A percentile compares a stretch with the other conserved stretches of the same genome.
These are phyloP conservation scores for Globisporangium ultimum DNA, from an alignment of 352 stramenopile species.

Conservation along the genomic window DNA sequence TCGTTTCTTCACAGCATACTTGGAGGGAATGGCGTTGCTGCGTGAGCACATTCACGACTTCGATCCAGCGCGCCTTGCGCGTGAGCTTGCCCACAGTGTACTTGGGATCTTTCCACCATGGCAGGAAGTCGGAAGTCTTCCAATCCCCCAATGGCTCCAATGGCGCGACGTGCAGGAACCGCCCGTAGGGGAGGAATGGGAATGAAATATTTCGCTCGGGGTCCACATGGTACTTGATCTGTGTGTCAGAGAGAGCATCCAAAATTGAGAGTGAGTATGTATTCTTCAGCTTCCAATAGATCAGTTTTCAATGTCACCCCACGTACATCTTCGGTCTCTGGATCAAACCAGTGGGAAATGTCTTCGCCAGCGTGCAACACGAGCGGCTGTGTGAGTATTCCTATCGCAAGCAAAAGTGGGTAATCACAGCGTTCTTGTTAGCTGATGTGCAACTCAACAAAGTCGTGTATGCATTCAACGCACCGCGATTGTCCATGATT, in stretches of 20 bases:
- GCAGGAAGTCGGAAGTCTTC: conserved; percentile 64
- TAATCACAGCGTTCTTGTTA: not conserved
- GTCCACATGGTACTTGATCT: conserved; percentile 84
- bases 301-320: not conserved
- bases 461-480: not conserved
- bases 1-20: conserved; percentile 86
- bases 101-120: conserved; percentile 87
- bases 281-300: not conserved
- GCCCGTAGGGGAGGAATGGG: conserved; percentile 81
- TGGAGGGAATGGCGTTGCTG: conserved; percentile 80
- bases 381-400: conserved; percentile 75
- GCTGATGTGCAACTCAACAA: not conserved
- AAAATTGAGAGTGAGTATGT: not conserved
- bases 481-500: conserved; percentile 61
- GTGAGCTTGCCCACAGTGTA: conserved; percentile 77
- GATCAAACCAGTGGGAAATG: conserved; percentile 92
- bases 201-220: conserved; percentile 65
- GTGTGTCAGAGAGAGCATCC: not conserved
- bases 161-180: conserved; percentile 86
- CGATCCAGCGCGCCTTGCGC: conserved; percentile 62
- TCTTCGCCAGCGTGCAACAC: conserved; percentile 85
- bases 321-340: conserved; percentile 57
- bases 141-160: conserved; percentile 72
- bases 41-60: conserved; percentile 90
- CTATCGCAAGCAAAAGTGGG: conserved; percentile 14